These are phyloP conservation scores for Cercospora brassicicola DNA, from an alignment of 2,329 filamentous ascomycete species.

Conservation along the genomic window DNA sequence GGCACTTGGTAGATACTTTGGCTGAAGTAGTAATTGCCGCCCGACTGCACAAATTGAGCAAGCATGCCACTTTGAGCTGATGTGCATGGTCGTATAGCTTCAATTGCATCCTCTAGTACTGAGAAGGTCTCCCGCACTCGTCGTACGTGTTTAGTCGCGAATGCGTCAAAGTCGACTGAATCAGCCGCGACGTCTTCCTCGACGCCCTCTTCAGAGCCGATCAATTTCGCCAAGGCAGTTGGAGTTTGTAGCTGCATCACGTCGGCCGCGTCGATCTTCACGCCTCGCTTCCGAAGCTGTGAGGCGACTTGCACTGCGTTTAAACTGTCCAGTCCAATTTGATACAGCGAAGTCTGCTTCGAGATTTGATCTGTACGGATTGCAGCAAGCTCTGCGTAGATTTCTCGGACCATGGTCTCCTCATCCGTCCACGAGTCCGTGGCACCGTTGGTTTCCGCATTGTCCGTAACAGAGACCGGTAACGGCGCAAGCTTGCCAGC, in stretches of 20 bases:
- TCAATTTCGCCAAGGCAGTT: conserved; percentile 24
- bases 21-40: conserved; percentile 74
- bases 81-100: conserved; percentile 73
- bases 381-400: conserved; percentile 61
- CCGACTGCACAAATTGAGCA: conserved; percentile 67
- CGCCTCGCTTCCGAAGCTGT: conserved; percentile 60
- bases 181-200: not conserved
- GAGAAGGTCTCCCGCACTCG: conserved; percentile 37
- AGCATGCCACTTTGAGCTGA: conserved; percentile 78
- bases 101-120: conserved; percentile 45
- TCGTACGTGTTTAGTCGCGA: conserved; percentile 49
- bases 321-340: conserved; percentile 89
- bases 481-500: conserved; percentile 21
- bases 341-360: conserved; percentile 72
- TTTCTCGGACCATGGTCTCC: conserved; percentile 56
- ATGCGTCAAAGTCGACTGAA: conserved; percentile 52
- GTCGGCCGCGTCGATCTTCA: conserved; percentile 65
- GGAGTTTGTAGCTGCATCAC: conserved; percentile 60
- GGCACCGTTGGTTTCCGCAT: not conserved
- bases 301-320: conserved; percentile 76
- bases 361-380: conserved; percentile 54
- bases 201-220: conserved; percentile 7
- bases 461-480: not conserved
- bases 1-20: conserved; percentile 59
- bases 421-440: conserved; percentile 49